A percentile compares a stretch with the other conserved stretches of the same genome.
phyloP scores from a whole-genome alignment of 1,139 yeast genomes.

The Geotrichum bryndzae region DNA sequence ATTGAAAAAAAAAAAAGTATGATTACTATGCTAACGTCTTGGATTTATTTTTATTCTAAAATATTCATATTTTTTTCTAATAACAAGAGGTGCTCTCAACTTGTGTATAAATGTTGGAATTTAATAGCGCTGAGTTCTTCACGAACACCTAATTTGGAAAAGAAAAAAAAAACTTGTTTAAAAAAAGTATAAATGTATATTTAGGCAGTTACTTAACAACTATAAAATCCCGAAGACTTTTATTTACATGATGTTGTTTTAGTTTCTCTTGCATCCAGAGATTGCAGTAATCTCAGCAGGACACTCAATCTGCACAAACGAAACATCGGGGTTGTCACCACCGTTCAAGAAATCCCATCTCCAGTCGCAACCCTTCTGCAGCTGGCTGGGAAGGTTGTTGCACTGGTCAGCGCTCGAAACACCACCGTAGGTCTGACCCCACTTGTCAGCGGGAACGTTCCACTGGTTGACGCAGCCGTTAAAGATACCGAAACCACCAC shows the following conservation, averaged over 20 bases:
- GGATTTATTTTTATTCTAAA: too few species aligned
- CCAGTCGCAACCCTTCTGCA: slow-evolving; percentile 21
- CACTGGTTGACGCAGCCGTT: slow-evolving; percentile 20
- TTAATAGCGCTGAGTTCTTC: too few species aligned
- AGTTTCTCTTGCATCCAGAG: slow-evolving; percentile 17
- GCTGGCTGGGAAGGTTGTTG: slow-evolving; percentile 14
- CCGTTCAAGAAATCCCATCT: slow-evolving; percentile 20
- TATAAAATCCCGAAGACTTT: not conserved
- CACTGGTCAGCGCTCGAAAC: slow-evolving; percentile 15
- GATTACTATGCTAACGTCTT: not conserved
- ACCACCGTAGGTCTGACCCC: slow-evolving; percentile 22
- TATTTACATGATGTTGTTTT: not conserved
- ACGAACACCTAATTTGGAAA: too few species aligned
- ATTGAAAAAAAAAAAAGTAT: not conserved
- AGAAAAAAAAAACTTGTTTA: not conserved
- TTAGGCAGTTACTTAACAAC: too few species aligned
- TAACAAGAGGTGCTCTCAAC: too few species aligned
- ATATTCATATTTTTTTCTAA: too few species aligned
- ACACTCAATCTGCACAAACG: slow-evolving; percentile 19
- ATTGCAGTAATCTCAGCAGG: slow-evolving; percentile 19
- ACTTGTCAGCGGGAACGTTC: slow-evolving; percentile 11
- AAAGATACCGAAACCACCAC: slow-evolving; percentile 20
- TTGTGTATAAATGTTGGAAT: too few species aligned
- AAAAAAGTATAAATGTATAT: not conserved
- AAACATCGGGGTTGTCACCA: slow-evolving; percentile 19